Percentiles rank a stretch among this genome's conserved stretches.
Conservation (phyloP, 1,139 yeast species). For the Taphrina deformans region DNA sequence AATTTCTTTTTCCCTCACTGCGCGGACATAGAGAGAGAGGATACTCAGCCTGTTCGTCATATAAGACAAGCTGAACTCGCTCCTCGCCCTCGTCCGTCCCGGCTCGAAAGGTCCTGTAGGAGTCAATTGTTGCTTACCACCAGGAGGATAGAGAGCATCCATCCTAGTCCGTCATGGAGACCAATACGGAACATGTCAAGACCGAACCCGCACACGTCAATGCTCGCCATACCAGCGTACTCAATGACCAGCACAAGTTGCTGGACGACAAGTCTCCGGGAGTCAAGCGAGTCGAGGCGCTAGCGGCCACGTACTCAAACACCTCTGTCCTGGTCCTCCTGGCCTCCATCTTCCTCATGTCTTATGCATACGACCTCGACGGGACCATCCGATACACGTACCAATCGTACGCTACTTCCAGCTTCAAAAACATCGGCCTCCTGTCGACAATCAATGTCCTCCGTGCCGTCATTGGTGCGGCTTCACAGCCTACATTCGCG, state of each 20-base stretch:
- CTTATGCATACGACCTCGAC: conserved; percentile 50
- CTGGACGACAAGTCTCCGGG: conserved; percentile 29
- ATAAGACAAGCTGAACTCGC: not conserved
- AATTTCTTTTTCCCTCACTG: not conserved
- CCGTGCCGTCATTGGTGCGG: conserved; percentile 49
- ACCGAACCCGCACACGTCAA: not conserved
- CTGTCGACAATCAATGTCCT: conserved; percentile 50
- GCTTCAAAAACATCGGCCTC: conserved; percentile 48
- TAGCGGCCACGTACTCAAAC: conserved; percentile 21
- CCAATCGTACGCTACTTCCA: conserved; percentile 49
- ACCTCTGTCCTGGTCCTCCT: conserved; percentile 20
- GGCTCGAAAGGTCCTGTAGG: not conserved
- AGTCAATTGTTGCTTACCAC: no score
- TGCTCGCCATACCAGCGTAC: not conserved
- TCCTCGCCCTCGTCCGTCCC: not conserved
- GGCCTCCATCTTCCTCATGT: conserved; percentile 45
- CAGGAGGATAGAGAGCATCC: no score
- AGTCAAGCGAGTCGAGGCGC: conserved; percentile 30
- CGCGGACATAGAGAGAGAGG: no score
- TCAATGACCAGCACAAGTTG: conserved; percentile 6
- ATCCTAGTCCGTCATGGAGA: not conserved
- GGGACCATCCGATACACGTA: conserved; percentile 48
- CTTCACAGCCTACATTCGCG: conserved; percentile 50
- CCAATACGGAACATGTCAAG: not conserved
- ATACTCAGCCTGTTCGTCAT: not conserved